Percentiles rank a stretch among this genome's conserved stretches.
Evolutionary conservation across 2,329 filamentous ascomycete genomes (phyloP).

Genomic region (Aspergillus sojae): DNA sequence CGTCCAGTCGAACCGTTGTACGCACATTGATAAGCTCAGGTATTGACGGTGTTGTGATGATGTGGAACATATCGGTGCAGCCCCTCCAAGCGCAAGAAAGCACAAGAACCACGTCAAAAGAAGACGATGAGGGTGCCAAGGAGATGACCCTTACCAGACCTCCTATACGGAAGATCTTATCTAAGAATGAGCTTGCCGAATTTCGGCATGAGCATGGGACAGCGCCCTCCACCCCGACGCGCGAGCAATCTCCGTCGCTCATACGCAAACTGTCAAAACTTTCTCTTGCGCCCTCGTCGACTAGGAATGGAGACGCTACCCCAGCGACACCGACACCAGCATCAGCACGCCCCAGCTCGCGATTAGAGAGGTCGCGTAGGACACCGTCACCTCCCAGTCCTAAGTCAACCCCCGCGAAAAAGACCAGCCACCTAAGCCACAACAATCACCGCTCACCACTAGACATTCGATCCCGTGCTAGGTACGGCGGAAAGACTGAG

Average conservation of each 20-base stretch:
- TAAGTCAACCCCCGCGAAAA: conserved; percentile 33
- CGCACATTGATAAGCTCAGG: conserved; percentile 69
- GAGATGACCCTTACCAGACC: conserved; percentile 62
- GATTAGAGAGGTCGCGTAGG: conserved; percentile 29
- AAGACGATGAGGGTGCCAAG: conserved; percentile 47
- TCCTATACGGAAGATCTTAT: conserved; percentile 82
- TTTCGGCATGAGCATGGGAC: conserved; percentile 59
- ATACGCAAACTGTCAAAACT: conserved; percentile 59
- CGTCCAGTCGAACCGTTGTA: conserved; percentile 48
- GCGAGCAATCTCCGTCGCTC: conserved; percentile 53
- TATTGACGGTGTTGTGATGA: conserved; percentile 80
- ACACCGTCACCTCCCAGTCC: conserved; percentile 47
- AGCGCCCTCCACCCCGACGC: conserved; percentile 46
- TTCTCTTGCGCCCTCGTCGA: conserved; percentile 44
- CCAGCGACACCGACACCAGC: conserved; percentile 35
- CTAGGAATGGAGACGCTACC: conserved; percentile 33
- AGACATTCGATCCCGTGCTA: conserved; percentile 53
- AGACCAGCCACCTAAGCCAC: conserved; percentile 32
- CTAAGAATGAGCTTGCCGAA: conserved; percentile 81
- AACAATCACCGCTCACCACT: conserved; percentile 50
- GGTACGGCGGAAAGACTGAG: conserved; percentile 40
- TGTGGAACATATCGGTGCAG: conserved; percentile 60
- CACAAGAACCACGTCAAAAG: conserved; percentile 27
- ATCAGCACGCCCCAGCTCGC: conserved; percentile 29
- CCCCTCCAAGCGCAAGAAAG: conserved; percentile 35